Evolutionary conservation across 306 rosid genomes (phyloP).

Genomic region (Vachellia collinsii): DNA sequence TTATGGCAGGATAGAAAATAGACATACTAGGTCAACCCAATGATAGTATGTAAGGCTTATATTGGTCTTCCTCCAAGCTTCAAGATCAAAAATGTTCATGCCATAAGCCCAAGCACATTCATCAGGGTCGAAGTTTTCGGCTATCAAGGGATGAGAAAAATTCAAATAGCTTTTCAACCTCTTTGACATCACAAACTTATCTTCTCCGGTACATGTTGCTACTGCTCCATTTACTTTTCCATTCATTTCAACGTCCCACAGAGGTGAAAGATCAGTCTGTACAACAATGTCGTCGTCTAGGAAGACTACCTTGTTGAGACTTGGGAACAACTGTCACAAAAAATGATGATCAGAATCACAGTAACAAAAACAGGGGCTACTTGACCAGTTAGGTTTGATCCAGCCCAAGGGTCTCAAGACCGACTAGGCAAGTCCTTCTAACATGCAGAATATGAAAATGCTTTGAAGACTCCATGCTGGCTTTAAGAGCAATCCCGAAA

Average conservation of each 20-base stretch:
- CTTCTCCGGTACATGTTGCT: conserved; percentile 91
- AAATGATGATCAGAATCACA: conserved; percentile 37
- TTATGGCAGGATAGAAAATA: conserved; percentile 26
- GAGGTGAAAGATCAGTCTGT: conserved; percentile 96
- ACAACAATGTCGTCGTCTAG: conserved; percentile 91
- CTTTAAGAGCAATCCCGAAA: neutral
- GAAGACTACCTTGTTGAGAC: conserved; percentile 90
- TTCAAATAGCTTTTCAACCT: conserved; percentile 86
- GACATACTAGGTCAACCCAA: conserved; percentile 83
- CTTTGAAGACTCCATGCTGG: neutral
- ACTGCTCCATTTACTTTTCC: conserved; percentile 99
- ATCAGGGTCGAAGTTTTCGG: conserved; percentile 59
- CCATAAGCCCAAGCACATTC: conserved; percentile 99
- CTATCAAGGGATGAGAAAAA: conserved; percentile 92
- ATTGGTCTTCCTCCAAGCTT: conserved; percentile 95
- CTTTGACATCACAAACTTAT: conserved; percentile 96
- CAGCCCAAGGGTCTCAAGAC: neutral
- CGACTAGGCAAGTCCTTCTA: neutral
- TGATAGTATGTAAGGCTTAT: conserved; percentile 82
- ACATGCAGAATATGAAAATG: neutral
- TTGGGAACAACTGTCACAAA: conserved; percentile 79
- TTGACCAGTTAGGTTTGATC: neutral
- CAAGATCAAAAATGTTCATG: conserved; percentile 95
- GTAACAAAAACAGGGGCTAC: neutral
- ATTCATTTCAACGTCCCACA: conserved; percentile 91